These are phyloP conservation scores for Globisporangium uncinulatum DNA, from an alignment of 352 stramenopile species.

Conservation along the genomic window DNA sequence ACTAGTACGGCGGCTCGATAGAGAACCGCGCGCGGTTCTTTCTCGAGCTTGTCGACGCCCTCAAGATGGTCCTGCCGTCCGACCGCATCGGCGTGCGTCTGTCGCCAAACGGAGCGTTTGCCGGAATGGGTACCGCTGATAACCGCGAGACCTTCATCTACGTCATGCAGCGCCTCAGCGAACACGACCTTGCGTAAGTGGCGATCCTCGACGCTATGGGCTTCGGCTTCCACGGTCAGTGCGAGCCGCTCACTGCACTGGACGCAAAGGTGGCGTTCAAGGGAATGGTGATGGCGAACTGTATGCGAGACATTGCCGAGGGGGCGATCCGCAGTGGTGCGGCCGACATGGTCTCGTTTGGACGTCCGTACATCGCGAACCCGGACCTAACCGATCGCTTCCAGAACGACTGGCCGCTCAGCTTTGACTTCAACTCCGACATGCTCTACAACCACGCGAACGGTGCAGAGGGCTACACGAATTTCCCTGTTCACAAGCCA, in stretches of 20 bases:
- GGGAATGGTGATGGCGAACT: conserved; percentile 42
- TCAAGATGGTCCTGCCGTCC: conserved; percentile 23
- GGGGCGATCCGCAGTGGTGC: conserved; percentile 42
- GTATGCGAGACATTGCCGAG: conserved; percentile 32
- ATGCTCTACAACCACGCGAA: conserved; percentile 35
- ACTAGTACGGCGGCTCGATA: conserved; percentile 60
- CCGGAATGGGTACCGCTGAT: conserved; percentile 20
- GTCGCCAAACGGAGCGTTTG: conserved; percentile 45
- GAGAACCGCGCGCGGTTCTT: conserved; percentile 67
- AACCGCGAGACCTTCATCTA: conserved; percentile 34
- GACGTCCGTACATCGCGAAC: conserved; percentile 72
- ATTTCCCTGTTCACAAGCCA: conserved; percentile 20
- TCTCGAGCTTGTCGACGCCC: conserved; percentile 57
- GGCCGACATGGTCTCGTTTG: conserved; percentile 60
- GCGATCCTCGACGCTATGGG: conserved; percentile 48
- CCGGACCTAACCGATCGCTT: conserved; percentile 63
- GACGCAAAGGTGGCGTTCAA: conserved; percentile 45
- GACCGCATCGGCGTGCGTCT: conserved; percentile 36
- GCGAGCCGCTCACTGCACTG: neutral
- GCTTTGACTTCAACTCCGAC: conserved; percentile 19
- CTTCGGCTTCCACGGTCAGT: conserved; percentile 31
- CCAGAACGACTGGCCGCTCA: conserved; percentile 16
- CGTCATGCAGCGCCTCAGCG: conserved; percentile 48
- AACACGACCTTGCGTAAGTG: conserved; percentile 50
- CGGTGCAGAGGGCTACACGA: conserved; percentile 43